Evolutionary conservation across 768 basidiomycete genomes (phyloP).

Genomic region (Hericium coralloides): DNA sequence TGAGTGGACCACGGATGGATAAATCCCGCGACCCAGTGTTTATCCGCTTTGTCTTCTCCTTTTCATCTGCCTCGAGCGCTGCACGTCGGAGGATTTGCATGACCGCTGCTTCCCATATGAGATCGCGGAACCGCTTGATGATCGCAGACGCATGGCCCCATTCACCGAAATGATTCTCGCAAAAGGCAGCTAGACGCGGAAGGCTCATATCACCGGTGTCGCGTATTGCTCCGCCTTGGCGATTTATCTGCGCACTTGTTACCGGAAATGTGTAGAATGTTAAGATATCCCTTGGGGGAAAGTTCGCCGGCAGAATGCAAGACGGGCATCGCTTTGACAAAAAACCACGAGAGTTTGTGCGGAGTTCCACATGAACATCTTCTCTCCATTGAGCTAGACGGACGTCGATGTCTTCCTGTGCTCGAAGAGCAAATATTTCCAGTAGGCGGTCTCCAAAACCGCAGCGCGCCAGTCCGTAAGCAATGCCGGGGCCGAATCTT

Average conservation of each 20-base stretch:
- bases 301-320: slow-evolving; percentile 56
- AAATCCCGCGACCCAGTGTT: not conserved
- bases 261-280: slow-evolving; percentile 70
- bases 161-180: slow-evolving; percentile 75
- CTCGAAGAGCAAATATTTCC: slow-evolving; percentile 40
- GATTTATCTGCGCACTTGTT: slow-evolving; percentile 44
- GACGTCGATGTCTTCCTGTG: slow-evolving; percentile 26
- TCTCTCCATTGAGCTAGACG: slow-evolving; percentile 58
- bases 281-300: slow-evolving; percentile 66
- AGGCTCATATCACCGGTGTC: not conserved
- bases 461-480: slow-evolving; percentile 68
- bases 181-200: slow-evolving; percentile 43
- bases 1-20: not conserved
- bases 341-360: slow-evolving; percentile 53
- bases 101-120: slow-evolving; percentile 69
- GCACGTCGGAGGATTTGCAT: slow-evolving; percentile 59
- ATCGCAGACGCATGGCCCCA: slow-evolving; percentile 82
- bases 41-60: not conserved
- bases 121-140: slow-evolving; percentile 70
- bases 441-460: slow-evolving; percentile 71
- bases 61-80: slow-evolving; percentile 26
- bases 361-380: slow-evolving; percentile 51
- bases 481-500: slow-evolving; percentile 58
- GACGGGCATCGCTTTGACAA: slow-evolving; percentile 54
- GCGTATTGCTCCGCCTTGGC: slow-evolving; percentile 50